Conservation (phyloP, 257 asterid species). For the Solanum virginianum region DNA sequence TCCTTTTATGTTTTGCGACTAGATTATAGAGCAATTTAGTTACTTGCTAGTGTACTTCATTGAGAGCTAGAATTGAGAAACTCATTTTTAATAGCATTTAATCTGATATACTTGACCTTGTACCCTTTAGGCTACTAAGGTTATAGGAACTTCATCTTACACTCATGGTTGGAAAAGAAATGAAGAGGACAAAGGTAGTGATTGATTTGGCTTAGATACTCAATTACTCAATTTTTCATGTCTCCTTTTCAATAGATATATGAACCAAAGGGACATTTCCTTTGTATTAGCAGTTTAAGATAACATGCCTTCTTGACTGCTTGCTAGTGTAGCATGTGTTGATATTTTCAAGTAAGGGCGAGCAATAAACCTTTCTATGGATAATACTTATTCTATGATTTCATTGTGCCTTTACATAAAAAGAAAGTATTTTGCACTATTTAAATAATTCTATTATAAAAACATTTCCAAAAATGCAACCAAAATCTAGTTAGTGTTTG, state of each 20-base stretch:
- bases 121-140: background rate
- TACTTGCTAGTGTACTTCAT: background rate
- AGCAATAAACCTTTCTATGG: background rate
- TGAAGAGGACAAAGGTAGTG: background rate
- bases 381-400: background rate
- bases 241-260: background rate
- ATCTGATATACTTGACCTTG: background rate
- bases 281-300: background rate
- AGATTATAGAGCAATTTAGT: background rate
- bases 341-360: background rate
- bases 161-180: background rate
- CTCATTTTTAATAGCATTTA: background rate
- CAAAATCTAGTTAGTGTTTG: too few relatives aligned
- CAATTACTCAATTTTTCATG: background rate
- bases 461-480: too few relatives aligned
- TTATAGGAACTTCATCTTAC: background rate
- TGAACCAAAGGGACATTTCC: background rate
- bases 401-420: too few relatives aligned
- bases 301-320: background rate
- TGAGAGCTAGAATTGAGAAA: background rate
- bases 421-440: too few relatives aligned
- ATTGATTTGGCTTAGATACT: background rate
- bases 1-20: background rate
- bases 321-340: background rate
- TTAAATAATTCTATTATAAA: too few relatives aligned